These are phyloP conservation scores for Kwoniella shandongensis DNA, from an alignment of 768 basidiomycete genomes.

Conservation along the genomic window DNA sequence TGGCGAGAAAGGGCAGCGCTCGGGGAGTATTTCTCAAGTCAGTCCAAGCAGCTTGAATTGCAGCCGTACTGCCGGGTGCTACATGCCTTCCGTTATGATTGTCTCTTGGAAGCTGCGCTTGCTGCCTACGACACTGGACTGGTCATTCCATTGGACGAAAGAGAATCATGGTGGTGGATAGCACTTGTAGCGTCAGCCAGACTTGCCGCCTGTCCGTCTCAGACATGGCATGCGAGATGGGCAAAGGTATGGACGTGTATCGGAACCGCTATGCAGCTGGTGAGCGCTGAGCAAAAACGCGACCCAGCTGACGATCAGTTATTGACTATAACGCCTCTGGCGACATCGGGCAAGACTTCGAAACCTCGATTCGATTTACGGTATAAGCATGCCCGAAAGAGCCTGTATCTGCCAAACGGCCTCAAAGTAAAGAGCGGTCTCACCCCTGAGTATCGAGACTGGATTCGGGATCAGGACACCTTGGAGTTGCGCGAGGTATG, in stretches of 20 bases:
- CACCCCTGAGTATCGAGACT: conserved; percentile 11
- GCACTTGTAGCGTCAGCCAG: conserved; percentile 13
- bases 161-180: conserved; percentile 40
- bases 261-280: conserved; percentile 17
- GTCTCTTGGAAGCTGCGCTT: conserved; percentile 32
- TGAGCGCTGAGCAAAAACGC: background rate
- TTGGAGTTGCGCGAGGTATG: conserved; percentile 1
- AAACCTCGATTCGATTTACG: conserved; percentile 27
- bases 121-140: conserved; percentile 27
- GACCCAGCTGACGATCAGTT: conserved; percentile 13
- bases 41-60: background rate
- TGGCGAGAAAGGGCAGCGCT: conserved; percentile 34
- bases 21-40: conserved; percentile 7
- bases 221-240: conserved; percentile 18
- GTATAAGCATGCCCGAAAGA: conserved; percentile 29
- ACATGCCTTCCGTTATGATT: conserved; percentile 33
- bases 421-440: conserved; percentile 3
- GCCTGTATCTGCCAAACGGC: conserved; percentile 7
- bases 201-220: background rate
- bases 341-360: background rate
- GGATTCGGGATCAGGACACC: background rate
- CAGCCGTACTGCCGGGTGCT: conserved; percentile 2
- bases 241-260: conserved; percentile 21
- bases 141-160: conserved; percentile 21
- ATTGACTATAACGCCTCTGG: background rate